These are phyloP conservation scores for Filobasidium wieringae DNA, from an alignment of 768 basidiomycete species.

Conservation along the genomic window DNA sequence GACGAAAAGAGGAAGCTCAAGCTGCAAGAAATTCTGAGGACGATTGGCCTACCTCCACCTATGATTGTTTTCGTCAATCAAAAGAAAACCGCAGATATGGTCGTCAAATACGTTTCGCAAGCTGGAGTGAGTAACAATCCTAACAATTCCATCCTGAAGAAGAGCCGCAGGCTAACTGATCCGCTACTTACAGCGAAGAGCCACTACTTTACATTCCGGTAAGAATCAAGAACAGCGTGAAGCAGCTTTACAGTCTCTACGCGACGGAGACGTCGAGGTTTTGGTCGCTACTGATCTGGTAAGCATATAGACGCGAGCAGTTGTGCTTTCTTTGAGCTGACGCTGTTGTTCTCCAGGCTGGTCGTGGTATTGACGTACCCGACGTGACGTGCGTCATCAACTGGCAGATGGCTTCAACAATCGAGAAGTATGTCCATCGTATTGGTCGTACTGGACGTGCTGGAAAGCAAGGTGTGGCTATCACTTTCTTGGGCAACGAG, in stretches of 20 bases:
- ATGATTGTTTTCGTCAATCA: conserved; percentile 99
- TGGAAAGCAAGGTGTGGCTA: conserved; percentile 82
- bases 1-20: conserved; percentile 94
- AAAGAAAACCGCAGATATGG: conserved; percentile 98
- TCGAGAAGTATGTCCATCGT: conserved; percentile 95
- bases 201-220: conserved; percentile 86
- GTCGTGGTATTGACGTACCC: conserved; percentile 96
- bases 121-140: conserved; percentile 66
- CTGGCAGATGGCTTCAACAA: conserved; percentile 91
- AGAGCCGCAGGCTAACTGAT: no score
- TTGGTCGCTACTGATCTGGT: conserved; percentile 86
- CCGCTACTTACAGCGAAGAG: conserved; percentile 80
- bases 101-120: conserved; percentile 82
- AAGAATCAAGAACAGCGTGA: conserved; percentile 98
- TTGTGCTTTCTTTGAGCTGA: not conserved
- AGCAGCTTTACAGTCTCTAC: conserved; percentile 71
- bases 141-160: no score
- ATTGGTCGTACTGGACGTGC: conserved; percentile 98
- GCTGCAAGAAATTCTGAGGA: conserved; percentile 84
- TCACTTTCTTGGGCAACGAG: conserved; percentile 91
- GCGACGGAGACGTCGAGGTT: conserved; percentile 73
- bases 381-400: conserved; percentile 94
- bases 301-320: not conserved
- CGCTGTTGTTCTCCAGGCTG: conserved; percentile 45
- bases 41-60: conserved; percentile 66